These are phyloP conservation scores for Phaffia australis DNA, from an alignment of 768 basidiomycete genomes.

Conservation along the genomic window DNA sequence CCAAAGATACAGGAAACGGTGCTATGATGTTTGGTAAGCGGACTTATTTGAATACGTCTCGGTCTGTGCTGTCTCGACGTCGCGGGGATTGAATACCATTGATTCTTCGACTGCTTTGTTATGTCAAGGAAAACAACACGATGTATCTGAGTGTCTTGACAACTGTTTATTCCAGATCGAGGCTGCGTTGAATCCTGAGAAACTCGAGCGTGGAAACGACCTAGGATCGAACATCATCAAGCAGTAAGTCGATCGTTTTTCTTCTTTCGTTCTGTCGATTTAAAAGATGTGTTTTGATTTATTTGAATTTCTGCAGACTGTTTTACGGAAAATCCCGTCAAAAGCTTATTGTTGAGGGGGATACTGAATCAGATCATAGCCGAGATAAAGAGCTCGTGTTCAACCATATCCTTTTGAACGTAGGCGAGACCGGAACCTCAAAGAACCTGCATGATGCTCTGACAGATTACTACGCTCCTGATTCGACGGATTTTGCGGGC, in stretches of 20 bases:
- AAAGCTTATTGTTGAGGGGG: conserved; percentile 37
- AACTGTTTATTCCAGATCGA: conserved; percentile 99
- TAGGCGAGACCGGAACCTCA: conserved; percentile 56
- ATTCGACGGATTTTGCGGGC: conserved; percentile 75
- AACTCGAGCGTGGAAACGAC: conserved; percentile 37
- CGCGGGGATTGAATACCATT: not conserved
- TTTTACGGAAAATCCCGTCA: conserved; percentile 85
- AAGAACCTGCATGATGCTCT: conserved; percentile 88
- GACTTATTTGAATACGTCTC: not conserved
- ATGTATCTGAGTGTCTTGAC: conserved; percentile 98
- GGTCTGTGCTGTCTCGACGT: not conserved
- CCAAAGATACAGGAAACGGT: not conserved
- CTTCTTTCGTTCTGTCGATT: not conserved
- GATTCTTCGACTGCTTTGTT: not conserved
- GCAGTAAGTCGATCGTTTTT: conserved; percentile 21
- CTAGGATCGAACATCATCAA: conserved; percentile 24
- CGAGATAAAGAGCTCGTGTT: conserved; percentile 87
- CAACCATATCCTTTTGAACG: conserved; percentile 86
- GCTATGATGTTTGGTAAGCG: conserved; percentile 25
- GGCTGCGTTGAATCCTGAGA: conserved; percentile 63
- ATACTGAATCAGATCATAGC: conserved; percentile 6
- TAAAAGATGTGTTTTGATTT: not conserved
- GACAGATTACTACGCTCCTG: conserved; percentile 72
- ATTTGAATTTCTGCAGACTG: conserved; percentile 41
- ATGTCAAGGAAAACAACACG: conserved; percentile 70